Percentiles rank a stretch among this genome's conserved stretches.
These are phyloP conservation scores for Yamadazyma mexicana DNA, from an alignment of 1,139 yeast species.

Conservation along the genomic window DNA sequence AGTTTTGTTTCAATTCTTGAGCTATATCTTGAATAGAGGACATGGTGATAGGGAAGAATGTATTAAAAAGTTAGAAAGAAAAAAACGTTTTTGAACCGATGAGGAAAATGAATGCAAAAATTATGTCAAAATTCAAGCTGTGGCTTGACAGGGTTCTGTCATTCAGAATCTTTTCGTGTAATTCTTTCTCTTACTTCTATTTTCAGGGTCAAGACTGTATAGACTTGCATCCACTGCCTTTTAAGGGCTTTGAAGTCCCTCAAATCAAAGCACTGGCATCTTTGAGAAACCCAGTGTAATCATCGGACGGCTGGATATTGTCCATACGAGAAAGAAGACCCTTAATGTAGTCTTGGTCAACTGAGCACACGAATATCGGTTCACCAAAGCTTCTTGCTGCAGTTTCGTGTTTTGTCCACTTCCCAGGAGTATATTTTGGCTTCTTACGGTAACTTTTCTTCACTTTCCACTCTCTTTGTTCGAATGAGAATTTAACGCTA, in stretches of 20 bases:
- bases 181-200: too few relatives aligned
- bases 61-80: neutral
- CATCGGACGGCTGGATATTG: neutral
- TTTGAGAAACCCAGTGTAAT: constrained; percentile 2
- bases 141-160: too few relatives aligned
- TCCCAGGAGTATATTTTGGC: constrained; percentile 9
- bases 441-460: constrained; percentile 2
- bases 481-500: constrained; percentile 4
- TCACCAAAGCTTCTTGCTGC: constrained; percentile 11
- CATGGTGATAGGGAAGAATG: constrained; percentile 2
- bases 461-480: constrained; percentile 12
- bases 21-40: constrained; percentile 44
- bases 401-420: constrained; percentile 7
- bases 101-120: neutral
- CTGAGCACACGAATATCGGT: constrained; percentile 15
- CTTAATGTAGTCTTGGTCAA: constrained; percentile 11
- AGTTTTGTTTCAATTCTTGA: constrained; percentile 59
- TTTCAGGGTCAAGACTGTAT: too few relatives aligned
- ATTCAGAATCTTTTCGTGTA: too few relatives aligned
- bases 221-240: too few relatives aligned
- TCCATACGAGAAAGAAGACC: neutral
- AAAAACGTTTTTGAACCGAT: neutral
- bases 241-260: neutral
- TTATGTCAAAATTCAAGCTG: too few relatives aligned
- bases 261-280: neutral